Evolutionary conservation across 2,329 filamentous ascomycete genomes (phyloP).

Genomic region (Claviceps fusiformis): DNA sequence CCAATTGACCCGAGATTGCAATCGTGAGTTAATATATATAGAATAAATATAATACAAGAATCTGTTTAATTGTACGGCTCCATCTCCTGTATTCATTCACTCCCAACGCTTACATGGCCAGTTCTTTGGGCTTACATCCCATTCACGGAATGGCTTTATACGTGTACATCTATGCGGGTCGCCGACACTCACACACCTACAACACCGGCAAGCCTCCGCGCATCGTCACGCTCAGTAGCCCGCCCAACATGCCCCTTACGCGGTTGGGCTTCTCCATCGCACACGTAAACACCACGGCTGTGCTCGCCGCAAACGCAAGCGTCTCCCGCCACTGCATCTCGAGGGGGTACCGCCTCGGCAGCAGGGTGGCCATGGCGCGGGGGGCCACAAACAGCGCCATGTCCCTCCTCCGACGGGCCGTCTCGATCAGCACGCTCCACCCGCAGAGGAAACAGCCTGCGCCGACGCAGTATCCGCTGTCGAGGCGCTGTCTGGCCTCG

Average conservation of each 20-base stretch:
- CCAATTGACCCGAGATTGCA: too few relatives aligned
- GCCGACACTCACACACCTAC: too few relatives aligned
- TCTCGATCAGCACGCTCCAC: constrained; percentile 68
- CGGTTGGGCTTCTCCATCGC: constrained; percentile 46
- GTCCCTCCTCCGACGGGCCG: constrained; percentile 52
- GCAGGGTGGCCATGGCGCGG: constrained; percentile 57
- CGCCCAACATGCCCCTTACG: constrained; percentile 57
- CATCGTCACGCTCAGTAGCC: constrained; percentile 39
- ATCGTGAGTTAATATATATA: too few relatives aligned
- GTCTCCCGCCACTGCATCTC: constrained; percentile 56
- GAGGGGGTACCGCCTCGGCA: constrained; percentile 54
- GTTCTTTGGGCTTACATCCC: too few relatives aligned
- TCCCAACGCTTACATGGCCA: too few relatives aligned
- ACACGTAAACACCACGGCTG: constrained; percentile 57
- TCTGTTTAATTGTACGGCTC: too few relatives aligned
- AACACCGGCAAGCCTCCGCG: not conserved
- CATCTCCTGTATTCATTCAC: too few relatives aligned
- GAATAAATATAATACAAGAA: too few relatives aligned
- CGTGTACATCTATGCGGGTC: too few relatives aligned
- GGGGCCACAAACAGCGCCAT: constrained; percentile 72
- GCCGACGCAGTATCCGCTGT: constrained; percentile 54
- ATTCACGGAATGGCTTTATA: too few relatives aligned
- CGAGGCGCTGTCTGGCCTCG: constrained; percentile 35
- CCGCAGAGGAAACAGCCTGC: constrained; percentile 64
- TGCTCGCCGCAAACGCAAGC: constrained; percentile 50